Conservation (phyloP, 331 rosid species). For the Rhamnella rubrinervis region DNA sequence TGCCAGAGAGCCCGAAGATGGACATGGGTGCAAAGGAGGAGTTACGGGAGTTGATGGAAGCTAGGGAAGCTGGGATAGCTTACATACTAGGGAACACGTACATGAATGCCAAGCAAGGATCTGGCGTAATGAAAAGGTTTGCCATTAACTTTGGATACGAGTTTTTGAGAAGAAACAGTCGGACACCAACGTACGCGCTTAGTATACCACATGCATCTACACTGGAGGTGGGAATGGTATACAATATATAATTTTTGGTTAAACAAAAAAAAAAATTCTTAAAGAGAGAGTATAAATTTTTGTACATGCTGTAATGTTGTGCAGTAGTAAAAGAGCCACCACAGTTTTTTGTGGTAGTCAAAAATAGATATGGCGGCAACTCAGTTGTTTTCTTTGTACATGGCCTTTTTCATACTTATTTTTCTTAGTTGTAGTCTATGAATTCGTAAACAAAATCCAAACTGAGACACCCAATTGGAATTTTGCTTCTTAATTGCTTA, state of each 20-base stretch:
- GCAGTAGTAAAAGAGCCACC: conserved; percentile 19
- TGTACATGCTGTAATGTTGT: conserved; percentile 30
- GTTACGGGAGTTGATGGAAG: conserved; percentile 74
- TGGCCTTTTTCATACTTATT: not conserved
- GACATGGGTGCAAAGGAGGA: conserved; percentile 49
- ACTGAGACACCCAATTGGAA: no score
- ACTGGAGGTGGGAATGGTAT: conserved; percentile 92
- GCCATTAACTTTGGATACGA: conserved; percentile 73
- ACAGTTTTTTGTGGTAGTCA: not conserved
- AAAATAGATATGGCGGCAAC: conserved; percentile 8
- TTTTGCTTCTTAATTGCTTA: no score
- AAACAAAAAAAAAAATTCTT: not conserved
- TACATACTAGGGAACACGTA: conserved; percentile 76
- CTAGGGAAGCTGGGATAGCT: conserved; percentile 79
- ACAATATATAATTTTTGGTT: conserved; percentile 48
- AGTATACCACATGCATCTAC: conserved; percentile 73
- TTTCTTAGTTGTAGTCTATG: no score
- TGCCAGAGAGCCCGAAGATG: conserved; percentile 77
- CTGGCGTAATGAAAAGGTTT: conserved; percentile 59
- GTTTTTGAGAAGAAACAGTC: conserved; percentile 79
- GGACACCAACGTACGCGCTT: conserved; percentile 52
- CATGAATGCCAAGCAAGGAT: conserved; percentile 84
- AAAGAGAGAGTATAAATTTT: not conserved
- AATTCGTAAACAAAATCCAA: no score
- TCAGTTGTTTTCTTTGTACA: not conserved